Evolutionary conservation across 148 eudicot species (phyloP).

Genomic region (Rhododendron ovatum): DNA sequence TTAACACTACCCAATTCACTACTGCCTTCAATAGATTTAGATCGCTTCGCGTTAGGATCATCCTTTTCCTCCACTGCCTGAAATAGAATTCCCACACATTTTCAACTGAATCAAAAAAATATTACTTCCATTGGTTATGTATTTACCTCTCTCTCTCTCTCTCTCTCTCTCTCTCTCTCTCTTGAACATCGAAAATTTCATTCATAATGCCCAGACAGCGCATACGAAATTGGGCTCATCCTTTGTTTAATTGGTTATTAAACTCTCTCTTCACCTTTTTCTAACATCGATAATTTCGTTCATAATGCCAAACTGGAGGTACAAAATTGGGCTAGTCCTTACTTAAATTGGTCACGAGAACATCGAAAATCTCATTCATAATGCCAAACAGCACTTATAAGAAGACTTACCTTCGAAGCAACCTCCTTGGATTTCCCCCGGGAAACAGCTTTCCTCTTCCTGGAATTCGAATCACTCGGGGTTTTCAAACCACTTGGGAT

Average conservation of each 20-base stretch:
- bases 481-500: constrained; percentile 30
- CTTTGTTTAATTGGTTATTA: too few species aligned
- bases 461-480: constrained; percentile 26
- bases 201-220: not conserved
- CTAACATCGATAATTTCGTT: too few species aligned
- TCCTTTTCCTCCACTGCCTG: constrained; percentile 41
- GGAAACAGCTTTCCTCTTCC: constrained; percentile 62
- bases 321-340: too few species aligned
- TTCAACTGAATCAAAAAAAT: not conserved
- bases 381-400: not conserved
- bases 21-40: constrained; percentile 35
- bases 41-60: constrained; percentile 36
- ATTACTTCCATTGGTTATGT: not conserved
- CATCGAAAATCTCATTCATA: too few species aligned
- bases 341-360: too few species aligned
- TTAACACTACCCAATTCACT: constrained; percentile 19
- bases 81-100: not conserved
- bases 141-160: not conserved
- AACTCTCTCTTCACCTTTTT: too few species aligned
- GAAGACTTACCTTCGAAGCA: constrained; percentile 19
- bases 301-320: too few species aligned
- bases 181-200: not conserved
- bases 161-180: not conserved
- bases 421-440: constrained; percentile 53
- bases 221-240: not conserved